Evolutionary conservation across 2,329 filamentous ascomycete species (phyloP).

Genomic region (Monosporascus sp.): DNA sequence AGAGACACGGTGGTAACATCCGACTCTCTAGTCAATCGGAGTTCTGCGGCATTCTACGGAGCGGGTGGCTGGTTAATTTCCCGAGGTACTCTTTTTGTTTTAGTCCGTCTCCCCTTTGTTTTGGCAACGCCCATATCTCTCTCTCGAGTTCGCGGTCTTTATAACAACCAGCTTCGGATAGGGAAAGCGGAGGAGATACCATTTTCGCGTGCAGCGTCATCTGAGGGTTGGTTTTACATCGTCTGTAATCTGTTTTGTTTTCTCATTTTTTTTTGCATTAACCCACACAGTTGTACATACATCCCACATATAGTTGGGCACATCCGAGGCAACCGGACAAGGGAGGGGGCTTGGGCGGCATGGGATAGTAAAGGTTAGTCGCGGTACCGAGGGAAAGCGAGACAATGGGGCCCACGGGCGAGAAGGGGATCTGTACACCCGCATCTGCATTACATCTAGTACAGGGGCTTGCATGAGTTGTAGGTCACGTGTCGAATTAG

Average conservation of each 20-base stretch:
- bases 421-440: too few species aligned
- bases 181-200: conserved; percentile 23
- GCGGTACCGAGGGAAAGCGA: too few species aligned
- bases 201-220: conserved; percentile 5
- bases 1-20: neutral
- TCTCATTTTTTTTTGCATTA: too few species aligned
- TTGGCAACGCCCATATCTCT: neutral
- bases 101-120: neutral
- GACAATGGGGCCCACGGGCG: too few species aligned
- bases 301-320: too few species aligned
- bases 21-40: neutral
- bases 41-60: neutral
- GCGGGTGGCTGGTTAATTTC: neutral
- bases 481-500: neutral
- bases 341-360: too few species aligned
- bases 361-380: too few species aligned
- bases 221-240: too few species aligned
- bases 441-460: too few species aligned
- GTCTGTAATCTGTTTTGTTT: too few species aligned
- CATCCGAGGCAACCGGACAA: too few species aligned
- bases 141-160: neutral
- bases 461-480: neutral
- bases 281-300: too few species aligned
- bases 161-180: conserved; percentile 1
- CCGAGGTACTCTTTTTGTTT: neutral